phyloP scores from a whole-genome alignment of 305 asterid species.

The Salvia sclarea region DNA sequence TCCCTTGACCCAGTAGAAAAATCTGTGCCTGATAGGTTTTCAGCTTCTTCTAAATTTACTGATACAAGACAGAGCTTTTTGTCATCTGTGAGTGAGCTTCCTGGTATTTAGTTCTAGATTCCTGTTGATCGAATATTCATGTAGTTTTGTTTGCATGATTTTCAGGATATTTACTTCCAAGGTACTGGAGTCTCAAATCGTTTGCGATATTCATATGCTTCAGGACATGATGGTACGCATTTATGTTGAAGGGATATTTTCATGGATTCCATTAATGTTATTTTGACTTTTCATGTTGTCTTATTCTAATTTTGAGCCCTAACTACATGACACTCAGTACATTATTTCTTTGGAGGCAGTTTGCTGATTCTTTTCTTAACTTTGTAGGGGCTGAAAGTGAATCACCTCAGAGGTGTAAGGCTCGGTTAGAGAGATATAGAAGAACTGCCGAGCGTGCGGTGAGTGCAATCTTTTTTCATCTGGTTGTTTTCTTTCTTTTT shows the following conservation, averaged over 20 bases:
- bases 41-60: slow-evolving; percentile 49
- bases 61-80: slow-evolving; percentile 56
- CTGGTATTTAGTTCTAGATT: slow-evolving; percentile 24
- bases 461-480: slow-evolving; percentile 39
- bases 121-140: slow-evolving; percentile 32
- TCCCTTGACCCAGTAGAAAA: slow-evolving; percentile 47
- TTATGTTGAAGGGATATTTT: slow-evolving; percentile 13
- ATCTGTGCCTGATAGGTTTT: slow-evolving; percentile 55
- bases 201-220: slow-evolving; percentile 51
- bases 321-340: slow-evolving; percentile 1
- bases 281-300: not conserved
- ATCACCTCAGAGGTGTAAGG: slow-evolving; percentile 87
- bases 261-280: slow-evolving; percentile 7
- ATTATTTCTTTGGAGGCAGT: slow-evolving; percentile 28
- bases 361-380: slow-evolving; percentile 39
- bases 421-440: slow-evolving; percentile 88
- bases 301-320: slow-evolving; percentile 20
- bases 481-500: slow-evolving; percentile 22
- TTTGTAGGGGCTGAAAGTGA: slow-evolving; percentile 76
- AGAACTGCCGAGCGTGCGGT: slow-evolving; percentile 96
- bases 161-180: slow-evolving; percentile 50
- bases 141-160: slow-evolving; percentile 37
- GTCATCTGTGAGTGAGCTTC: slow-evolving; percentile 65
- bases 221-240: slow-evolving; percentile 59
- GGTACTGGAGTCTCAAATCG: slow-evolving; percentile 45